Evolutionary conservation across 164 flowering plant species (phyloP), one percentile per base, ranked within the genome.

Genomic region (Vitis amurensis): DNA sequence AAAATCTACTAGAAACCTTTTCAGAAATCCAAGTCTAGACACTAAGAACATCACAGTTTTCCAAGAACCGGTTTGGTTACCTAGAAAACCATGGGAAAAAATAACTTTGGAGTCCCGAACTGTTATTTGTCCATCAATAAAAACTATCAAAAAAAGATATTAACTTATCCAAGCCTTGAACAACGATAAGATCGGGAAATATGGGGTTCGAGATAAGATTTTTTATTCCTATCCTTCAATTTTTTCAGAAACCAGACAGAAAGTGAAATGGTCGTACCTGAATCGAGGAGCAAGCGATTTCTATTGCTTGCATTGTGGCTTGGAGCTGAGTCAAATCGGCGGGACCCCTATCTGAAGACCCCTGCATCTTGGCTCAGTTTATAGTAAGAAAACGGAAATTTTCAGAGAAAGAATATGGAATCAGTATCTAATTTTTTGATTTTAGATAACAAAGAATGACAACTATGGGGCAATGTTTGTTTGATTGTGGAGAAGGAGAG

Each of bases 221-320:
- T 37, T 37, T 37, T 9, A 3, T 17, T 16, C 27, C 11, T 56
- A n/a, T 56, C 16, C 59, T 15, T 17, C 29, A 19, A 56, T 56
- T 56, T 16, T 56, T n/a, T 8, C 9, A n/a, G 59, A 37, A 37
- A 37, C 44, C 44, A 37, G 4, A 37, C 44, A 0, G 44, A 37
- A 37, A 37, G 44, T 3, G 44, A 37, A 37, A 37, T 1, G 16
- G 37, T 19, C 37, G 60, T 59, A 92, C 99, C 98, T 91, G 97
- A 67, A 95, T 89, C 3, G 94, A 85, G 80, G 68, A 71, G 85
- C 99, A 95, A 76, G 99, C 99, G 8, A 76, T 71, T 77, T 95
- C 99, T 71, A 95, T 77, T 51, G 93, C 77, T 37, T 72, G 86
- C 99, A 95, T 90, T 57, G 87, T 88, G 66, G 95, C 78, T 71